These are phyloP conservation scores for Turnera subulata DNA, from an alignment of 345 rosid species.

Conservation along the genomic window DNA sequence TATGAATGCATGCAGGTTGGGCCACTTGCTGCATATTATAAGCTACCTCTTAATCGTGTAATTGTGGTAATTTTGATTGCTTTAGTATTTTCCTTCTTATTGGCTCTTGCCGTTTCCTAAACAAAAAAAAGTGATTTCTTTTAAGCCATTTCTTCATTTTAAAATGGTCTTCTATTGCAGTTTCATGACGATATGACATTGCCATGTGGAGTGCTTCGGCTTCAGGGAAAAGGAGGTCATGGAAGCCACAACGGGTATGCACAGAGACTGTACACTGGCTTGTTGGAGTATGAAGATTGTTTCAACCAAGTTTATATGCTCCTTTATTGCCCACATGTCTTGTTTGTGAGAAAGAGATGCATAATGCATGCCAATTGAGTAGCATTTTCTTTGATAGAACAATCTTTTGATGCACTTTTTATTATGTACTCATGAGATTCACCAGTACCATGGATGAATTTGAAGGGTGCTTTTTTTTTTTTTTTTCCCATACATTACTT, in stretches of 20 bases:
- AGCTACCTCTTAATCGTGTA: constrained; percentile 82
- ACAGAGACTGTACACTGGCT: constrained; percentile 4
- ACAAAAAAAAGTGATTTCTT: background rate
- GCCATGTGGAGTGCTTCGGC: constrained; percentile 93
- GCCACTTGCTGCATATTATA: constrained; percentile 88
- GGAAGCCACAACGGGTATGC: constrained; percentile 81
- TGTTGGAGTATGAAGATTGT: background rate
- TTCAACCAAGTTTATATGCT: background rate
- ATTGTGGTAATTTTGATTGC: constrained; percentile 58
- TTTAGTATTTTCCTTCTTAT: background rate
- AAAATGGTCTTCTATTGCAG: constrained; percentile 28
- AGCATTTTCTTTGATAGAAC: too few species aligned
- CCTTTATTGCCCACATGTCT: background rate
- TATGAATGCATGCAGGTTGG: constrained; percentile 50
- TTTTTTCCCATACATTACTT: too few species aligned
- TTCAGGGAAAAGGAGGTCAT: constrained; percentile 81
- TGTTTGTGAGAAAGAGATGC: too few species aligned
- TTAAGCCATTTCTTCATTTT: too few species aligned
- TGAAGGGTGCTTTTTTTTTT: too few species aligned
- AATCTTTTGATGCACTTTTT: too few species aligned
- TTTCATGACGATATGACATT: constrained; percentile 78
- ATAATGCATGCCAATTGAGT: background rate
- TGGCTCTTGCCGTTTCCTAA: background rate
- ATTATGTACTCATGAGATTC: too few species aligned
- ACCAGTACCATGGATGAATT: too few species aligned